Conservation (phyloP, 768 basidiomycete genomes). For the Amanita rubescens region DNA sequence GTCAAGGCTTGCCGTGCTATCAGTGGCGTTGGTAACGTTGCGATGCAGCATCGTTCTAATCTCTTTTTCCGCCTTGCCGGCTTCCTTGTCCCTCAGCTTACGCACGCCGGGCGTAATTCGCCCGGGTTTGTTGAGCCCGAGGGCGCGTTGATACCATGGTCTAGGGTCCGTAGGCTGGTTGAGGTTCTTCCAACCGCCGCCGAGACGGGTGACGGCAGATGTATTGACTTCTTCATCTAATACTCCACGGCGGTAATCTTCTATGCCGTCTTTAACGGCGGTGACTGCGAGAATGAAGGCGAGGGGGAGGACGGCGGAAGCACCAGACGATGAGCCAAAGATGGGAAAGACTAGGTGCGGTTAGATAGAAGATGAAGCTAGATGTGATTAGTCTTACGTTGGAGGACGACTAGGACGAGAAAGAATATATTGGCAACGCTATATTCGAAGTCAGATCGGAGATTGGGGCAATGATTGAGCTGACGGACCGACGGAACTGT, state of each 20-base stretch:
- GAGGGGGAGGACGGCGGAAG: constrained; percentile 78
- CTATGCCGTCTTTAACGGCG: constrained; percentile 91
- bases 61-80: constrained; percentile 46
- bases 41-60: constrained; percentile 41
- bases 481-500: constrained; percentile 80
- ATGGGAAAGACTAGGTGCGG: constrained; percentile 64
- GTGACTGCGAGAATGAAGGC: constrained; percentile 84
- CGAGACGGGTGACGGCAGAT: constrained; percentile 84
- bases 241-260: constrained; percentile 86
- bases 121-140: constrained; percentile 65
- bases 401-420: constrained; percentile 71
- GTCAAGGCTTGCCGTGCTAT: constrained; percentile 31
- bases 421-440: constrained; percentile 94
- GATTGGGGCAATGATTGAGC: not conserved
- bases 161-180: constrained; percentile 80
- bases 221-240: constrained; percentile 95
- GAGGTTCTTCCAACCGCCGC: constrained; percentile 78
- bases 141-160: constrained; percentile 64
- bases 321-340: constrained; percentile 82
- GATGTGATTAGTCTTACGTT: constrained; percentile 38
- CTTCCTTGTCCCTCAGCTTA: constrained; percentile 79
- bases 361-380: not conserved
- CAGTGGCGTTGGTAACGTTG: constrained; percentile 20
- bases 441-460: constrained; percentile 8
- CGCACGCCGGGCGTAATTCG: constrained; percentile 79